Base-by-base conservation (phyloP, 495 filamentous ascomycete genomes). In the Pyronema domesticum region DNA sequence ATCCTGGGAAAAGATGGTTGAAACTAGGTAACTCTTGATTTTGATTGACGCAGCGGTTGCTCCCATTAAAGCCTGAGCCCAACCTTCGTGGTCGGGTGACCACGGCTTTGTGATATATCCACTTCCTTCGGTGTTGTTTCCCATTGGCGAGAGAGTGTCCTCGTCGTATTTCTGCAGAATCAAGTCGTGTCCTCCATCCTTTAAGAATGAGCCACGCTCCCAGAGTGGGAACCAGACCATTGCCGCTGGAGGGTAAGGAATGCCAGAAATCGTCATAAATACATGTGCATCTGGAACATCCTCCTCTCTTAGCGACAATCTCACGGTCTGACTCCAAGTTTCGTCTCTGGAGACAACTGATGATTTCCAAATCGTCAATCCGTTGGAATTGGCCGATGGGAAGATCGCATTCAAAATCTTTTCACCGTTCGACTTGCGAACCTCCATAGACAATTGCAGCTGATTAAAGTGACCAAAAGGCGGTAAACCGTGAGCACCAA, bases 1-100 rank as follows among this genome's bases (percentile, higher is more conserved):
- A 67, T 99, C 89, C 58, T 99, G 91, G 0, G 88, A 94, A 66
- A 94, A 95, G 57, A 80, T 77, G 0, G 93, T 99, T 68, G 91
- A 96, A 73, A 89, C 95, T 11, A 99, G 77, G 63, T 89, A 89
- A 0, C 88, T 95, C 54, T 87, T 79, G 1, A 95, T 69, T 40
- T 77, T 79, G 37, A 99, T 66, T 42, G 78, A 80, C 13, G 89
- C 84, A 53, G 81, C 66, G n/a, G 57, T 49, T 15, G 59, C 59
- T 7, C 63, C 63, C 54, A 65, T 54, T 30, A 62, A 33, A 11
- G 62, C 62, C 33, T 40, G 56, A 1, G 58, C 58, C 63, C 63
- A 65, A 4, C 62, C 62, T 14, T 62, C 59, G 37, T 55, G 59
- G 6, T 58, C 63, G 36, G 80, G 71, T 58, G 75, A 81, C 80